A percentile compares a stretch with the other conserved stretches of the same genome.
Conservation (phyloP, 345 rosid species). For the Draba incana region DNA sequence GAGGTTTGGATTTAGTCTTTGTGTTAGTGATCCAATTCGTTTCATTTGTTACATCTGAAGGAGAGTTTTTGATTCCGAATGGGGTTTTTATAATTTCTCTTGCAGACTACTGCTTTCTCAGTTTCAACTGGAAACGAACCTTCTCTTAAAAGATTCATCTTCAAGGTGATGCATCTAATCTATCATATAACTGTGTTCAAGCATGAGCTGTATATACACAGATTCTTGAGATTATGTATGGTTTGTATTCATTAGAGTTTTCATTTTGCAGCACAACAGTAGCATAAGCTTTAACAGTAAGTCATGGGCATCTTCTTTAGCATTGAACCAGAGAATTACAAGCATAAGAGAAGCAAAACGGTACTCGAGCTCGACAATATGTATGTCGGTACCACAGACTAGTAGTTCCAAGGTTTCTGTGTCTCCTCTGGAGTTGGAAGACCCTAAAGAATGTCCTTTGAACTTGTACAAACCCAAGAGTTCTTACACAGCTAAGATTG, state of each 20-base stretch:
- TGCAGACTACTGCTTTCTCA: conserved; percentile 39
- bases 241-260: not conserved
- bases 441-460: conserved; percentile 82
- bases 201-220: not conserved
- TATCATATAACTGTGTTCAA: not conserved
- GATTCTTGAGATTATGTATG: conserved; percentile 1
- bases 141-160: conserved; percentile 39
- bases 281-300: conserved; percentile 58
- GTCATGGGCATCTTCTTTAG: conserved; percentile 57
- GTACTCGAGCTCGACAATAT: conserved; percentile 34
- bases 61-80: no score
- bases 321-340: conserved; percentile 52
- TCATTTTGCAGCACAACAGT: conserved; percentile 48
- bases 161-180: conserved; percentile 38
- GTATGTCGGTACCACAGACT: conserved; percentile 93
- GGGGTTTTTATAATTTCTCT: not conserved
- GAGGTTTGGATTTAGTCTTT: conserved; percentile 20
- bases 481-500: conserved; percentile 89
- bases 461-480: conserved; percentile 84
- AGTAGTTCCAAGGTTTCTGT: conserved; percentile 69
- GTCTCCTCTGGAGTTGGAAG: conserved; percentile 74
- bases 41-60: no score
- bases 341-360: conserved; percentile 45
- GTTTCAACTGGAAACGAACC: conserved; percentile 36
- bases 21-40: not conserved